These are phyloP conservation scores for Penicillium freii DNA, from an alignment of 2,329 filamentous ascomycete species.

Conservation along the genomic window DNA sequence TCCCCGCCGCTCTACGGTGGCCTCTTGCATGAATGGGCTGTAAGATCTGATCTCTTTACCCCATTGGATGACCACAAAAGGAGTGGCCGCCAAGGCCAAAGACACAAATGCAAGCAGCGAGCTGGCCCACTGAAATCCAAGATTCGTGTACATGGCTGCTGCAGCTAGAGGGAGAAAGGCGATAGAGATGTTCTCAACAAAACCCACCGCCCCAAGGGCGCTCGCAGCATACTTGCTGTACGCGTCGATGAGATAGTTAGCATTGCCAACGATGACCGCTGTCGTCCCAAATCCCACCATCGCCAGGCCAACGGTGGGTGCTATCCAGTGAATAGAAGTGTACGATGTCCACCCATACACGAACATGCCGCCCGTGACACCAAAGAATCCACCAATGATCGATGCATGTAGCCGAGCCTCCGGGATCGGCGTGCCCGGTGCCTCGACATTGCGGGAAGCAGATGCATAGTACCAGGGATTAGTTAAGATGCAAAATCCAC, in stretches of 20 bases:
- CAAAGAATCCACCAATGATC: constrained; percentile 37
- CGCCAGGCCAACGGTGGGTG: constrained; percentile 31
- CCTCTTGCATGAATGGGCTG: neutral
- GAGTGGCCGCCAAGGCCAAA: constrained; percentile 38
- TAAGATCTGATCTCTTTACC: constrained; percentile 37
- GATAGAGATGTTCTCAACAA: constrained; percentile 45
- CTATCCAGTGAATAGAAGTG: constrained; percentile 33
- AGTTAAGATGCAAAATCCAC: constrained; percentile 39
- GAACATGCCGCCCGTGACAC: constrained; percentile 31
- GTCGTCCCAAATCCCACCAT: constrained; percentile 44
- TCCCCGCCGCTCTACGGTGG: neutral
- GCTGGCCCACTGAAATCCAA: constrained; percentile 46
- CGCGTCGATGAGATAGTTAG: constrained; percentile 50
- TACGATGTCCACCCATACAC: constrained; percentile 35
- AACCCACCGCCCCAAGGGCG: constrained; percentile 45
- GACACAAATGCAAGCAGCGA: constrained; percentile 46
- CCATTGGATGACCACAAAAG: constrained; percentile 41
- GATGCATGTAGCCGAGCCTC: constrained; percentile 44
- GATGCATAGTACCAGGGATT: constrained; percentile 23
- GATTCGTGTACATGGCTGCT: constrained; percentile 38
- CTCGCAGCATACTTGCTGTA: constrained; percentile 50
- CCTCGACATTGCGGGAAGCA: constrained; percentile 29
- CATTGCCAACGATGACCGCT: constrained; percentile 47
- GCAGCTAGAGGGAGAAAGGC: constrained; percentile 48
- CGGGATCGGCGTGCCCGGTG: constrained; percentile 39